Evolutionary conservation across 164 flowering plant species (phyloP), one percentile per base, ranked within the genome.

Genomic region (Cinnamomum chago): DNA sequence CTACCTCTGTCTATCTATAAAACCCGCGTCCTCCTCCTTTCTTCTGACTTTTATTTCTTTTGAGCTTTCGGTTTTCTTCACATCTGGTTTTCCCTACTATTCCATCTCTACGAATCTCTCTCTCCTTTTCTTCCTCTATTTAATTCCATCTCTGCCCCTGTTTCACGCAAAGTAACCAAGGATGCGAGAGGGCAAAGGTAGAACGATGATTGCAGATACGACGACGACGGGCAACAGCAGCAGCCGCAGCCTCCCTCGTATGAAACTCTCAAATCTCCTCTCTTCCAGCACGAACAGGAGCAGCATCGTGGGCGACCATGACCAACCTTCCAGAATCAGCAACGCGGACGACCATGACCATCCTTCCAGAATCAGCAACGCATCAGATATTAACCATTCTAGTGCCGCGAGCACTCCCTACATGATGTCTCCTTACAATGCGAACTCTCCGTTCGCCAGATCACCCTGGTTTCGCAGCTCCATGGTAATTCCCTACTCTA

Each of bases 371-470:
- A 77, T 81, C 87, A 1, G 72, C 83, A 7, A 68, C 77, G 65
- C 0, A 70, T 67, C 70, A 7, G 71, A 75, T 67, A 12, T 14
- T 47, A 77, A 47, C 66, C 71, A 51, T 23, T 25, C 62, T 55
- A 85, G 86, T 71, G 70, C 70, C 15, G 84, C 77, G 11, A 73
- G 30, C 14, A 84, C 89, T 2, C 88, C 90, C 0, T 84, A 74
- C 77, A 24, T 14, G 25, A 78, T 81, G 83, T 88, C 91, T 1
- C 89, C 91, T 1, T 84, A 86, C 88, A 85, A 76, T 58, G 81
- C 76, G 0, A 66, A 82, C 0, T 76, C 88, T 5, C 88, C 88
- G 0, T 84, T 69, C 60, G 9, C 52, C 1, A 83, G 79, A 30
- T 87, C 92, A 9, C 85, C 87, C 0, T 90, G 90, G 91, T 55